Base-by-base conservation (phyloP, 2,329 filamentous ascomycete species). In the Sporothrix curviconia region DNA sequence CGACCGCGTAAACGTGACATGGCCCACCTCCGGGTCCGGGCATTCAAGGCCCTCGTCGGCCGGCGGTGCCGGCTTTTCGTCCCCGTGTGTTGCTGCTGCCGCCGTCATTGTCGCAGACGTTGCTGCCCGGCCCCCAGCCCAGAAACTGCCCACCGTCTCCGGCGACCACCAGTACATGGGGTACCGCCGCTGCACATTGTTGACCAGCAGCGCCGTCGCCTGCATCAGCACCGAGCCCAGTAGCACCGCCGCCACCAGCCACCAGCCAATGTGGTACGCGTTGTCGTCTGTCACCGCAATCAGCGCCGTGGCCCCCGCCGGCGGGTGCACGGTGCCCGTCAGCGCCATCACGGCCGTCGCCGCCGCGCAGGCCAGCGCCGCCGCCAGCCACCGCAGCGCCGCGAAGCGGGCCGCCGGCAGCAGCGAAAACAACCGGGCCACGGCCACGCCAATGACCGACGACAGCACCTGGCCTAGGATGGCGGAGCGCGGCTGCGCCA, bases 251-350 rank as follows among this genome's bases (percentile, higher is more conserved):
- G 84, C 81, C 6, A 90, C 67, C 12, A 89, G 70, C 59, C 78
- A 82, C 88, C 87, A 91, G n/a, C 86, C 86, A 11, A 90, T 69
- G 0, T 65, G 63, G 9, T 77, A 73, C 1, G 83, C 72, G 1
- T 74, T 71, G 2, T 77, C 71, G 58, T 84, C 81, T 1, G 83
- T 76, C 0, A 86, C 84, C 0, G 86, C 85, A 25, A 91, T 71
- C 1, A 92, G 71, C 0, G 86, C 87, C 0, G 87, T 91, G 8
- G 87, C 87, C 4, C 88, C 87, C 0, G 86, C 87, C 0, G 87
- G 88, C 0, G 87, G 87, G 63, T 91, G 86, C 0, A 88, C 77
- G 0, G 86, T 90, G 54, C 85, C 85, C 1, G 86, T 90, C 22
- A 89, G 64, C 0, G 77, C 78, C 87, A 90, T 91, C 57, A 82